These are phyloP conservation scores for Phytophthora citrophthora DNA, from an alignment of 352 stramenopile genomes.

Conservation along the genomic window DNA sequence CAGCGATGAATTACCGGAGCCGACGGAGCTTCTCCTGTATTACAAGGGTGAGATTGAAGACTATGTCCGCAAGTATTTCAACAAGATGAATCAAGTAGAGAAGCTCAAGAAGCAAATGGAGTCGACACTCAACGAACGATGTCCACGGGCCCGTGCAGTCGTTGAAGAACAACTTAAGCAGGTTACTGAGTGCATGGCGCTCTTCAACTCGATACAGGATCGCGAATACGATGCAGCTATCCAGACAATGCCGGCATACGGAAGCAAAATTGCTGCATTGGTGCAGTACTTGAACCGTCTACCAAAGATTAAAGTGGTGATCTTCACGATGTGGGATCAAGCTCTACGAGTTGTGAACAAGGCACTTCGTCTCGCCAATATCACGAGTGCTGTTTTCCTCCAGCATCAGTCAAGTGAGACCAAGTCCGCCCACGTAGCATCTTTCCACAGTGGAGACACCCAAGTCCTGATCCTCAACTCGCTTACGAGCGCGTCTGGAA, in stretches of 20 bases:
- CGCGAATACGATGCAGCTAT: slow-evolving; percentile 27
- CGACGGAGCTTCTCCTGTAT: slow-evolving; percentile 68
- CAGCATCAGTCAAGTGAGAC: slow-evolving; percentile 79
- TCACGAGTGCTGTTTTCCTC: slow-evolving; percentile 77
- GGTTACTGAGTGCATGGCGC: slow-evolving; percentile 53
- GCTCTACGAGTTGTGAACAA: slow-evolving; percentile 68
- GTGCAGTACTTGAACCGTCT: slow-evolving; percentile 68
- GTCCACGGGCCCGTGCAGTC: slow-evolving; percentile 45
- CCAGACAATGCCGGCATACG: slow-evolving; percentile 49
- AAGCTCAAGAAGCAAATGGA: slow-evolving; percentile 63
- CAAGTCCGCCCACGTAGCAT: slow-evolving; percentile 73
- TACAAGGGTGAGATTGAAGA: slow-evolving; percentile 68
- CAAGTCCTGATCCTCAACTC: slow-evolving; percentile 83
- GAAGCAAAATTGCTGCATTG: slow-evolving; percentile 77
- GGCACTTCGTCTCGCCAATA: slow-evolving; percentile 57
- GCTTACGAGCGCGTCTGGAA: slow-evolving; percentile 81
- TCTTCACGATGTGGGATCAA: slow-evolving; percentile 87
- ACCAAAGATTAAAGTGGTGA: slow-evolving; percentile 67
- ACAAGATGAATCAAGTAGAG: slow-evolving; percentile 41
- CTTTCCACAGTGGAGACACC: slow-evolving; percentile 68
- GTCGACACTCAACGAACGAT: slow-evolving; percentile 63
- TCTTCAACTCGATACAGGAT: slow-evolving; percentile 35
- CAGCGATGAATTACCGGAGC: slow-evolving; percentile 53
- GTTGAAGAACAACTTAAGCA: slow-evolving; percentile 62
- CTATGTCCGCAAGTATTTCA: slow-evolving; percentile 69